phyloP scores from a whole-genome alignment of 768 basidiomycete genomes.

The Lentinula sp. region DNA sequence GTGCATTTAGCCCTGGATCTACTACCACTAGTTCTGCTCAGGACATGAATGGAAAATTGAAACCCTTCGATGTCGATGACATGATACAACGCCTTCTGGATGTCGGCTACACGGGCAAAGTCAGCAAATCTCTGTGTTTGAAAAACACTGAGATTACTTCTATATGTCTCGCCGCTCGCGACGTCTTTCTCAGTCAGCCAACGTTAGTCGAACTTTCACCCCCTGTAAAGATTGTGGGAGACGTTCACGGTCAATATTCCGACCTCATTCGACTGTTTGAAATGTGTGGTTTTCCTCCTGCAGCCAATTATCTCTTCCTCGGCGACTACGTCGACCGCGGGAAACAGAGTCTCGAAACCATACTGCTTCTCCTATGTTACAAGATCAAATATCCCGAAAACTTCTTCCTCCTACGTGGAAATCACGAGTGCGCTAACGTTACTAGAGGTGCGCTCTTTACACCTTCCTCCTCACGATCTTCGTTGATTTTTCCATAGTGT shows the following conservation, averaged over 20 bases:
- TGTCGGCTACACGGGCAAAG: constrained; percentile 97
- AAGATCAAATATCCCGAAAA: constrained; percentile 99
- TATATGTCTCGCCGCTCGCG: constrained; percentile 92
- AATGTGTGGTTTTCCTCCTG: constrained; percentile 99
- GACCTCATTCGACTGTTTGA: constrained; percentile 98
- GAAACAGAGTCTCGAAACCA: constrained; percentile 97
- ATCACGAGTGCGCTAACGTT: constrained; percentile 99
- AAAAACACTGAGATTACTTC: constrained; percentile 96
- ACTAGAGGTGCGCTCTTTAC: constrained; percentile 72
- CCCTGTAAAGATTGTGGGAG: constrained; percentile 98
- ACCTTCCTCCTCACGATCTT: constrained; percentile 6
- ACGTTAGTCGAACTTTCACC: constrained; percentile 96
- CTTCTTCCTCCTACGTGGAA: constrained; percentile 95
- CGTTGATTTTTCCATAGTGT: constrained; percentile 50
- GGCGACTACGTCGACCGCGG: constrained; percentile 99
- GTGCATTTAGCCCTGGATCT: constrained; percentile 46
- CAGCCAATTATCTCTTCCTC: constrained; percentile 96
- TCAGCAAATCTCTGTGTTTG: constrained; percentile 89
- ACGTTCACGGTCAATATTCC: constrained; percentile 98
- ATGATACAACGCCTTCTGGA: constrained; percentile 96
- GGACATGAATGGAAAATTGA: constrained; percentile 37
- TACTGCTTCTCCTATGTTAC: constrained; percentile 93
- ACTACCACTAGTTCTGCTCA: constrained; percentile 30
- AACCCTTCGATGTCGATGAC: constrained; percentile 89
- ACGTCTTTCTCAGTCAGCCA: constrained; percentile 93